These are phyloP conservation scores for Macrolepiota albuminosa DNA, from an alignment of 768 basidiomycete species.

Conservation along the genomic window DNA sequence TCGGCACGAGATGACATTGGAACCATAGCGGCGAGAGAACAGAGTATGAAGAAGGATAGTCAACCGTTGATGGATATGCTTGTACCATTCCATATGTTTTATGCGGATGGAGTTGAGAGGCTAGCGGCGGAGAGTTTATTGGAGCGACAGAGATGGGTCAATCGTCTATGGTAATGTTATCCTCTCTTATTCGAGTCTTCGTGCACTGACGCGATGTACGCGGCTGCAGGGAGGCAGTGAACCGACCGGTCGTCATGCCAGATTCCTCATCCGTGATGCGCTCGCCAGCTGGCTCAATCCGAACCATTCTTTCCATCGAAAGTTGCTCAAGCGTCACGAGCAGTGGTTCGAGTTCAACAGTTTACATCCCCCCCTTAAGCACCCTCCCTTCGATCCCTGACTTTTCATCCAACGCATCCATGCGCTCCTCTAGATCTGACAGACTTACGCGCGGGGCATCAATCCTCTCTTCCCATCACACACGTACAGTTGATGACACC, in stretches of 20 bases:
- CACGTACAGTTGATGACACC: constrained; percentile 69
- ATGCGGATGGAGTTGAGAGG: constrained; percentile 85
- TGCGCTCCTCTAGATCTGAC: constrained; percentile 22
- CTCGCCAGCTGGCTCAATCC: constrained; percentile 55
- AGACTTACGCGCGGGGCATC: constrained; percentile 36
- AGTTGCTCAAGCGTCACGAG: constrained; percentile 39
- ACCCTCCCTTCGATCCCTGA: constrained; percentile 70
- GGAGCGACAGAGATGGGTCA: constrained; percentile 89
- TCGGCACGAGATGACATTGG: constrained; percentile 83
- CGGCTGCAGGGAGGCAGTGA: constrained; percentile 66
- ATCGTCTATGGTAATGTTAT: constrained; percentile 74
- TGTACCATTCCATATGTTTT: constrained; percentile 89
- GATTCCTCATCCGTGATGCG: constrained; percentile 46
- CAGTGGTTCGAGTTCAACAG: constrained; percentile 63
- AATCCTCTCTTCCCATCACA: constrained; percentile 52
- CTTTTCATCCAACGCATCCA: constrained; percentile 31
- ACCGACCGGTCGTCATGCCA: constrained; percentile 44
- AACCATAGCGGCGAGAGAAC: constrained; percentile 69
- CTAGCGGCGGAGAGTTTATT: constrained; percentile 84
- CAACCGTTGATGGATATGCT: constrained; percentile 63
- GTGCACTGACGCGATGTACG: neutral
- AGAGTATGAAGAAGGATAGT: constrained; percentile 44
- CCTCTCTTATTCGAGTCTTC: constrained; percentile 1
- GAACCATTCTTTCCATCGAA: constrained; percentile 61
- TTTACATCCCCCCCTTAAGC: constrained; percentile 74